phyloP scores from a whole-genome alignment of 139 green algal genomes.

The Coelastrella sp. region DNA sequence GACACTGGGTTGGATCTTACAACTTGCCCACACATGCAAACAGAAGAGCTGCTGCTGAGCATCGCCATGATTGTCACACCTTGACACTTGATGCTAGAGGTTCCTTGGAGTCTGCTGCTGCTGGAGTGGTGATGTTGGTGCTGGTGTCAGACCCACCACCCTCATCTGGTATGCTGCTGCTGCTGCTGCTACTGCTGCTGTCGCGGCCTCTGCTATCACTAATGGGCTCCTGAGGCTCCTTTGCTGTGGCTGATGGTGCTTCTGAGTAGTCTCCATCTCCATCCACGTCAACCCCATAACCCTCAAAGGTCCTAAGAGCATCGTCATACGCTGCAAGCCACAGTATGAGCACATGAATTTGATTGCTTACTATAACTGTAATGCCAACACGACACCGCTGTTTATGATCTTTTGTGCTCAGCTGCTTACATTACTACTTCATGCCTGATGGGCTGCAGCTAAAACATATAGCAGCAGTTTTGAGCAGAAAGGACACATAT shows the following conservation, averaged over 20 bases:
- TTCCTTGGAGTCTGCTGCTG: not conserved
- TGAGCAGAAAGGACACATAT: not conserved
- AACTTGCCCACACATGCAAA: not conserved
- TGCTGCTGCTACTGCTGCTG: conserved; percentile 9
- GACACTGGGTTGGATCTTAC: not conserved
- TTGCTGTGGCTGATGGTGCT: conserved; percentile 17
- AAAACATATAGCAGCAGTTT: not conserved
- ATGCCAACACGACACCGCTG: not conserved
- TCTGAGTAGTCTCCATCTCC: not conserved
- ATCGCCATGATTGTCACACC: not conserved
- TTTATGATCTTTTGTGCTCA: not conserved
- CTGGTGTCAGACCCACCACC: no score
- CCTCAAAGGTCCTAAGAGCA: conserved; percentile 9
- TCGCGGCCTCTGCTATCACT: no score
- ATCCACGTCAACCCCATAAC: not conserved
- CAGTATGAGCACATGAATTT: not conserved
- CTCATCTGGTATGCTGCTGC: no score
- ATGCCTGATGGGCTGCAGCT: no score
- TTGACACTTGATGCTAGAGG: not conserved
- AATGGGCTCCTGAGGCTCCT: not conserved
- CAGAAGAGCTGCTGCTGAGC: not conserved
- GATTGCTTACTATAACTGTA: not conserved
- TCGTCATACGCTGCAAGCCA: conserved; percentile 15
- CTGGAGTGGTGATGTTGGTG: not conserved
- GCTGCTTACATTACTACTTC: no score